Evolutionary conservation across 2,329 filamentous ascomycete species (phyloP).

Genomic region (Fusarium liriodendri): DNA sequence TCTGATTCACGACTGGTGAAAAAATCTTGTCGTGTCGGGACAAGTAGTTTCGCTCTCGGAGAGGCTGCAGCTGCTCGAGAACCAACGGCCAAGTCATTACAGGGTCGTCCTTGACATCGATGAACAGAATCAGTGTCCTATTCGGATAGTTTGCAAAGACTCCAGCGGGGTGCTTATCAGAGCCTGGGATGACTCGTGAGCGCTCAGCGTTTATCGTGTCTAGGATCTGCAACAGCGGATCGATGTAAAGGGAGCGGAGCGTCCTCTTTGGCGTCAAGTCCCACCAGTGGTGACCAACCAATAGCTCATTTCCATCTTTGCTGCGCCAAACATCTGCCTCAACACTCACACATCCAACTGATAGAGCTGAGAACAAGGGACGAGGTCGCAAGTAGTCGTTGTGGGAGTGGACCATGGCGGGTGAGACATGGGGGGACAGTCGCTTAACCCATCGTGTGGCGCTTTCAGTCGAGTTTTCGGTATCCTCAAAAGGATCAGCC

Average conservation of each 20-base stretch:
- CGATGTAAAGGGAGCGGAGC: constrained; percentile 70
- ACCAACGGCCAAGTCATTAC: constrained; percentile 42
- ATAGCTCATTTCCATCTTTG: constrained; percentile 59
- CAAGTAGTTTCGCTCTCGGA: constrained; percentile 68
- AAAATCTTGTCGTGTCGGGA: constrained; percentile 59
- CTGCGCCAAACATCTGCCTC: constrained; percentile 76
- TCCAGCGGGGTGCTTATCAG: constrained; percentile 49
- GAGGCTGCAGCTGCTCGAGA: constrained; percentile 59
- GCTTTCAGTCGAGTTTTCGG: constrained; percentile 17
- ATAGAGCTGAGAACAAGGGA: constrained; percentile 71
- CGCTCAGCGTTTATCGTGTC: constrained; percentile 44
- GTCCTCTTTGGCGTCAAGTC: constrained; percentile 64
- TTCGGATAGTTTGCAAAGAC: constrained; percentile 65
- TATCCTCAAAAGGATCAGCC: constrained; percentile 22
- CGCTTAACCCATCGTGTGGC: constrained; percentile 30
- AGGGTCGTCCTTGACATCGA: constrained; percentile 72
- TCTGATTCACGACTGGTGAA: constrained; percentile 52
- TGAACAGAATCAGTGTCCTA: constrained; percentile 69
- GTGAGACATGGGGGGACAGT: constrained; percentile 28
- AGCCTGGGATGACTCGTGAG: accelerated
- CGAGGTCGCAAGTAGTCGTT: constrained; percentile 76
- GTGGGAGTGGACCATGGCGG: constrained; percentile 64
- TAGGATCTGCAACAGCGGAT: constrained; percentile 71
- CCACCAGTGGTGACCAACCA: constrained; percentile 69
- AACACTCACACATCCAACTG: constrained; percentile 69